Conservation (phyloP, 495 filamentous ascomycete genomes). For the Margaritispora aquatica region DNA sequence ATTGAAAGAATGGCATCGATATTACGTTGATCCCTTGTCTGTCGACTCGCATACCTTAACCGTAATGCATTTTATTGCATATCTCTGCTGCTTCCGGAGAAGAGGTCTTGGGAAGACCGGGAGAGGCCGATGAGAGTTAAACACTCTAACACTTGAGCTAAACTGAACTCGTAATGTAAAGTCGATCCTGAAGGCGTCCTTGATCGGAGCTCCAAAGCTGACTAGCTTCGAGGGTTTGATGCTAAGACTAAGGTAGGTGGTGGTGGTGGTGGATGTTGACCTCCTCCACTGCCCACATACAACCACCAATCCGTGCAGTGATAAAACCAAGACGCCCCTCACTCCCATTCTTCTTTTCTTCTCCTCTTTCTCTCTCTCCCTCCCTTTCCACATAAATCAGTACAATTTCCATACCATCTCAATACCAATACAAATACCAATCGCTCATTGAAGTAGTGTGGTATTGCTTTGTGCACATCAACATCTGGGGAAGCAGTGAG, state of each 20-base stretch:
- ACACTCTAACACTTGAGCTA: too few species aligned
- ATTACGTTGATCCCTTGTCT: too few species aligned
- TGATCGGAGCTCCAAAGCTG: neutral
- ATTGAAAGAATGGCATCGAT: too few species aligned
- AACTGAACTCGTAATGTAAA: too few species aligned
- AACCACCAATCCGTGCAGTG: neutral
- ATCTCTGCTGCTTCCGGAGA: neutral
- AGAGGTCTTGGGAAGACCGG: neutral
- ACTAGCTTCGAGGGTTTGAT: neutral
- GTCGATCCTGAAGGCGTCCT: too few species aligned
- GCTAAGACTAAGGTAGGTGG: neutral
- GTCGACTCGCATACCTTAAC: too few species aligned
- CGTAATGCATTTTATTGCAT: neutral
- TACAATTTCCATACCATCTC: neutral
- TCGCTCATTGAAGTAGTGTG: neutral
- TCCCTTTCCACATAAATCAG: neutral
- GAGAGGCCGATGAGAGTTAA: neutral
- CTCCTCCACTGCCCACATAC: neutral
- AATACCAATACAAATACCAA: neutral
- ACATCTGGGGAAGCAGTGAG: neutral
- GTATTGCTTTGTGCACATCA: neutral
- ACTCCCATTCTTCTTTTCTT: neutral
- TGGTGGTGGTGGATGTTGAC: neutral
- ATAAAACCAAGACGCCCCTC: neutral
- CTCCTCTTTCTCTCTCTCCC: slow-evolving; percentile 1